Conservation (phyloP, 305 asterid genomes). For the Vinca major region DNA sequence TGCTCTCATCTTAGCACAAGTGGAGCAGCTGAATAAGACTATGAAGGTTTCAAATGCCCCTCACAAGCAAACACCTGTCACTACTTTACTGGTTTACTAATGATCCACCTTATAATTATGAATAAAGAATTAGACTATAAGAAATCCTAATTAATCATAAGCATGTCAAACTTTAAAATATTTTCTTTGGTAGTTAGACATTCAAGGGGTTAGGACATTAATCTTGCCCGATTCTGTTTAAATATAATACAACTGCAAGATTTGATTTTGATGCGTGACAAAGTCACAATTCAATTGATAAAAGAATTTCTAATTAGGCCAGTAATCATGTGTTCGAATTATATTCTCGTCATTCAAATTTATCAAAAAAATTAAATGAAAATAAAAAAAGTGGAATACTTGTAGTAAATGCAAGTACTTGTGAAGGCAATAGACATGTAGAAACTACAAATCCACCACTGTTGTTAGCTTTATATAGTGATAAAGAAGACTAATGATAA, state of each 20-base stretch:
- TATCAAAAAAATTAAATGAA: too few species aligned
- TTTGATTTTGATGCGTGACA: too few species aligned
- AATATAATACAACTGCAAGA: too few species aligned
- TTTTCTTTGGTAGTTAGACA: constrained; percentile 1
- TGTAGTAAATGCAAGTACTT: too few species aligned
- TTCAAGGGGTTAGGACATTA: neutral
- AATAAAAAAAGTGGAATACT: too few species aligned
- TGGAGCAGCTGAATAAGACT: constrained; percentile 6
- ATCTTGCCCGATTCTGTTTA: too few species aligned
- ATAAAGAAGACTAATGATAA: constrained; percentile 17
- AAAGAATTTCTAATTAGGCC: too few species aligned
- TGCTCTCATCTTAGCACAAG: constrained; percentile 5
- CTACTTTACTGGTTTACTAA: constrained; percentile 10
- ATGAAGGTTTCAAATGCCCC: constrained; percentile 4
- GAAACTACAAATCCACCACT: constrained; percentile 12
- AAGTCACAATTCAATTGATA: too few species aligned
- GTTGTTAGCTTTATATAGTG: neutral
- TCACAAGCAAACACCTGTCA: constrained; percentile 3
- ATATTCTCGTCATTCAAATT: too few species aligned
- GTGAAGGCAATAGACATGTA: neutral
- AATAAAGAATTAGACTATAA: constrained; percentile 9
- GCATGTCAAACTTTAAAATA: constrained; percentile 13
- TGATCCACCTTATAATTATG: constrained; percentile 1
- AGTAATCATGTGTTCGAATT: too few species aligned
- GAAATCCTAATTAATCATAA: constrained; percentile 18